Conservation (phyloP, 1,139 yeast genomes). For the Ogataea hybrid region DNA sequence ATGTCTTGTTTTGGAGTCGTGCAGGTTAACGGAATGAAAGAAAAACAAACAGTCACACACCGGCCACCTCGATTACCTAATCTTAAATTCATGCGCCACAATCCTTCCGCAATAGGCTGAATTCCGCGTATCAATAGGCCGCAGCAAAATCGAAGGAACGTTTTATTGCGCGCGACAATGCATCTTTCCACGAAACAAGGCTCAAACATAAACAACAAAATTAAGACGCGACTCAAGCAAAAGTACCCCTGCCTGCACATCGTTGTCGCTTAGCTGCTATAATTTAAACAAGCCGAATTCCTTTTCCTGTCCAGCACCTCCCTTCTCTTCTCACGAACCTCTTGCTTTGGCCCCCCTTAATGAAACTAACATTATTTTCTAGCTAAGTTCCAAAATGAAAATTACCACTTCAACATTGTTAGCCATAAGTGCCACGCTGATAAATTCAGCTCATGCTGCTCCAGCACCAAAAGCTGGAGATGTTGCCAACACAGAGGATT, state of each 20-base stretch:
- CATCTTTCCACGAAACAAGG: conserved; percentile 5
- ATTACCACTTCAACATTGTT: conserved; percentile 34
- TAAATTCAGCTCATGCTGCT: conserved; percentile 44
- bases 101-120: background rate
- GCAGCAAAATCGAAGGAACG: conserved; percentile 3
- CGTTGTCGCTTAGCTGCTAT: background rate
- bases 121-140: conserved; percentile 5
- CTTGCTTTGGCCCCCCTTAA: too few species aligned
- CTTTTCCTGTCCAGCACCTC: background rate
- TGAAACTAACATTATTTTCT: conserved; percentile 10
- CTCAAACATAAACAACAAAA: conserved; percentile 6
- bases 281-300: too few species aligned
- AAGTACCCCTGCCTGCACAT: background rate
- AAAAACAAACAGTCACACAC: conserved; percentile 8
- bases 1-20: background rate
- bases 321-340: background rate
- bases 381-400: conserved; percentile 32
- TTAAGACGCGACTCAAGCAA: conserved; percentile 1
- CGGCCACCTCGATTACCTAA: conserved; percentile 1
- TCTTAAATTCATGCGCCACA: conserved; percentile 6
- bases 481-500: conserved; percentile 30
- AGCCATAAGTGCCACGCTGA: conserved; percentile 41
- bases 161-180: conserved; percentile 1
- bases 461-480: conserved; percentile 31
- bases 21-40: background rate